Conservation (phyloP, 495 filamentous ascomycete genomes). For the Aspergillus nanangensis region DNA sequence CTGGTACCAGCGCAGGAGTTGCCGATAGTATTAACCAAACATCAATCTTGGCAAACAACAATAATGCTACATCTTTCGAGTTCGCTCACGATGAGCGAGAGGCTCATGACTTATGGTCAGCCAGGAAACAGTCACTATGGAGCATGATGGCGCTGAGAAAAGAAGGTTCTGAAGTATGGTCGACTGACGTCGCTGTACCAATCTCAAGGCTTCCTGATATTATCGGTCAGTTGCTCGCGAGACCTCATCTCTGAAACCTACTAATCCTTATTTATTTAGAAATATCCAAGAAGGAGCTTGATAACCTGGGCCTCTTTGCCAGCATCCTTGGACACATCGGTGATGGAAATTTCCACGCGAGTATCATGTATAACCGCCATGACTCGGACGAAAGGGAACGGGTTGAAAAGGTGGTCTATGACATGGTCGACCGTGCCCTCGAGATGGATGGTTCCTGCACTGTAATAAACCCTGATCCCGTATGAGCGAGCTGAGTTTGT, state of each 20-base stretch:
- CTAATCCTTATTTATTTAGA: conserved; percentile 44
- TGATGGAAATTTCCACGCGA: conserved; percentile 90
- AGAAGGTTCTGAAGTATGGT: conserved; percentile 60
- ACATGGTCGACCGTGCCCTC: conserved; percentile 82
- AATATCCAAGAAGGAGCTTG: conserved; percentile 83
- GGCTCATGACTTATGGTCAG: conserved; percentile 77
- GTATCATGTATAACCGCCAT: conserved; percentile 74
- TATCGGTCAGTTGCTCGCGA: conserved; percentile 47
- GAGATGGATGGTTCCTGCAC: conserved; percentile 95
- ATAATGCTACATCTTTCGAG: conserved; percentile 67
- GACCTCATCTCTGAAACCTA: neutral
- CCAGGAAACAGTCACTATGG: conserved; percentile 85
- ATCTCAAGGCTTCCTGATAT: conserved; percentile 83
- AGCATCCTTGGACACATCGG: conserved; percentile 83
- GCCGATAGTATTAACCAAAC: conserved; percentile 81
- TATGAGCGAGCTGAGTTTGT: neutral
- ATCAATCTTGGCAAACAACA: conserved; percentile 55
- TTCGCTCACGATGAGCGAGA: conserved; percentile 70
- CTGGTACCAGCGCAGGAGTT: conserved; percentile 67
- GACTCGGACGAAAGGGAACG: conserved; percentile 62
- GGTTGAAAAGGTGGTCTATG: conserved; percentile 75
- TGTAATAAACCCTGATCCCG: conserved; percentile 27
- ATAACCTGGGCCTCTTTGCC: conserved; percentile 77
- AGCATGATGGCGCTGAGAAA: conserved; percentile 46
- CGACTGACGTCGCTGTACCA: conserved; percentile 87